These are phyloP conservation scores for Cryphonectria naterciae DNA, from an alignment of 2,329 filamentous ascomycete genomes.

Conservation along the genomic window DNA sequence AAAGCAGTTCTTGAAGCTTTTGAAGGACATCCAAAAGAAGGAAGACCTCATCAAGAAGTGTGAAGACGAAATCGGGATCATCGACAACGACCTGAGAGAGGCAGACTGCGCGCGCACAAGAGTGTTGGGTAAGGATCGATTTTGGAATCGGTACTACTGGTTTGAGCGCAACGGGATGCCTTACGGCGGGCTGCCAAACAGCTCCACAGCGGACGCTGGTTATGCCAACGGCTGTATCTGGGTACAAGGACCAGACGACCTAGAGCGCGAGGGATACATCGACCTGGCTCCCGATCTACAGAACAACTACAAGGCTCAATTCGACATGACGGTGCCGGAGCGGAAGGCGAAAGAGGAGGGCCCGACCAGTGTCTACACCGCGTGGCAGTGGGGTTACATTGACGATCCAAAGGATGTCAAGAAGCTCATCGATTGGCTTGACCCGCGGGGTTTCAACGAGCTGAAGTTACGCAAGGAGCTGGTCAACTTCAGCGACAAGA, in stretches of 20 bases:
- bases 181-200: conserved; percentile 82
- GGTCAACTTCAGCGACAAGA: conserved; percentile 73
- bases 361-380: conserved; percentile 73
- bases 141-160: conserved; percentile 99
- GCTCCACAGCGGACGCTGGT: conserved; percentile 82
- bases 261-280: conserved; percentile 85
- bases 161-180: conserved; percentile 99
- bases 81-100: conserved; percentile 92
- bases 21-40: conserved; percentile 88
- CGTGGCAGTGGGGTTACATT: conserved; percentile 89
- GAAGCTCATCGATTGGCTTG: conserved; percentile 83
- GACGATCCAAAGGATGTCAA: conserved; percentile 80
- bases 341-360: conserved; percentile 88
- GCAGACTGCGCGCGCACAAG: conserved; percentile 90
- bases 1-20: conserved; percentile 84
- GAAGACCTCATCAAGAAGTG: conserved; percentile 78
- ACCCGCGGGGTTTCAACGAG: conserved; percentile 84
- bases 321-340: conserved; percentile 81
- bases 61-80: conserved; percentile 81
- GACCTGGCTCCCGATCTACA: conserved; percentile 73
- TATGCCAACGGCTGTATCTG: conserved; percentile 96
- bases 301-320: conserved; percentile 75
- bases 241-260: conserved; percentile 92
- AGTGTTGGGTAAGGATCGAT: conserved; percentile 89
- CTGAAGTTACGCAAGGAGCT: conserved; percentile 87